Percentiles rank a stretch among this genome's conserved stretches.
phyloP scores from a whole-genome alignment of 768 basidiomycete genomes.

The Tubosaeta brunneosetosa region DNA sequence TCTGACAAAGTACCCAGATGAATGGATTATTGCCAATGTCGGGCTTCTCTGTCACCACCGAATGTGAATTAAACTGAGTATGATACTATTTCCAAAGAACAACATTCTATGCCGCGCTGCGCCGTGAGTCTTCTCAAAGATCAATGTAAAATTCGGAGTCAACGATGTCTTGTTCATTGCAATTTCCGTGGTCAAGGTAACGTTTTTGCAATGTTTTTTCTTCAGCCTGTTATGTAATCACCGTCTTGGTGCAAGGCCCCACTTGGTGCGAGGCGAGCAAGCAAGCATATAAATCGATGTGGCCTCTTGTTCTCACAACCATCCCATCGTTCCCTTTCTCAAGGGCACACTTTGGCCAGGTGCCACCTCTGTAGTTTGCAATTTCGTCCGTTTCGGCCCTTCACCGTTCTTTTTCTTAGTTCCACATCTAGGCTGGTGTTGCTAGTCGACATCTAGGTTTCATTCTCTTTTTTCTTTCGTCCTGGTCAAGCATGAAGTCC shows the following conservation, averaged over 20 bases:
- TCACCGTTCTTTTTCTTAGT: neutral
- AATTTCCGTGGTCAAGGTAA: conserved; percentile 15
- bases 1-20: conserved; percentile 4
- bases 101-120: neutral
- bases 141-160: neutral
- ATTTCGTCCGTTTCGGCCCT: conserved; percentile 7
- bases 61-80: neutral
- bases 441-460: conserved; percentile 10
- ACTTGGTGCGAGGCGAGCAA: neutral
- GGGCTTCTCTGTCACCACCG: conserved; percentile 5
- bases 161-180: conserved; percentile 4
- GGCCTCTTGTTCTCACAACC: neutral
- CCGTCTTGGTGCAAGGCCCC: neutral
- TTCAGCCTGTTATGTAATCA: conserved; percentile 14
- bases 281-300: conserved; percentile 9
- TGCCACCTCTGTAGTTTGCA: conserved; percentile 13
- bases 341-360: conserved; percentile 14
- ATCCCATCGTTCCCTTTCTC: neutral
- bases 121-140: neutral
- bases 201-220: conserved; percentile 5
- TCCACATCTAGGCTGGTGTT: neutral
- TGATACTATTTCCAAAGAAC: conserved; percentile 16
- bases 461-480: neutral
- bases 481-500: conserved; percentile 42
- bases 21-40: neutral